Evolutionary conservation across 495 filamentous ascomycete species (phyloP).

Genomic region (Glonium stellatum): DNA sequence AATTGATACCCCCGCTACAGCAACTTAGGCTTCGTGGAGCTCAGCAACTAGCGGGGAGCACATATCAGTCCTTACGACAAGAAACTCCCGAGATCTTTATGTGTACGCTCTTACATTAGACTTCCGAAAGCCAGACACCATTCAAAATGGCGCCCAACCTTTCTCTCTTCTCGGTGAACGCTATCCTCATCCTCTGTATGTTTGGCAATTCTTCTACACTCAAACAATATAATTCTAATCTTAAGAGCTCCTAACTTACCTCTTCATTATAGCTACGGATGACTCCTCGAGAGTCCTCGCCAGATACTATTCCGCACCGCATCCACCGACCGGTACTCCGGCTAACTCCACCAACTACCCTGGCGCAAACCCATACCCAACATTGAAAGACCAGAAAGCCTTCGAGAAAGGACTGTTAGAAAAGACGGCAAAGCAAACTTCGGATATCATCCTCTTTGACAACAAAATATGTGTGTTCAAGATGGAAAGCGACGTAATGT

Average conservation of each 20-base stretch:
- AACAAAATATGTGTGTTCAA: conserved; percentile 94
- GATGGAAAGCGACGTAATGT: conserved; percentile 91
- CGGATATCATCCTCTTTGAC: conserved; percentile 95
- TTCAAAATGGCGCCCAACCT: conserved; percentile 51
- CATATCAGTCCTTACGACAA: background rate
- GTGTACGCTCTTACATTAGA: conserved; percentile 2
- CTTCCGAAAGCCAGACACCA: conserved; percentile 24
- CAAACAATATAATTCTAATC: conserved; percentile 38
- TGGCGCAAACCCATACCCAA: conserved; percentile 74
- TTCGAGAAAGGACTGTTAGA: conserved; percentile 95
- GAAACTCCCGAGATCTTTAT: background rate
- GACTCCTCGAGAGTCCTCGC: conserved; percentile 76
- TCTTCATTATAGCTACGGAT: conserved; percentile 54
- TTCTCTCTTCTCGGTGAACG: conserved; percentile 86
- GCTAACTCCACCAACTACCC: conserved; percentile 50
- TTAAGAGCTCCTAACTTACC: background rate
- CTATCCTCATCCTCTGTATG: conserved; percentile 58
- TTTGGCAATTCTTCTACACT: too few species aligned
- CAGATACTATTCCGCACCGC: conserved; percentile 90
- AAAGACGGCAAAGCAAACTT: conserved; percentile 92
- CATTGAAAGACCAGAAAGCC: conserved; percentile 82
- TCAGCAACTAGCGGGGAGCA: background rate
- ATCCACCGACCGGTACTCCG: conserved; percentile 51
- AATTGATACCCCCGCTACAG: background rate
- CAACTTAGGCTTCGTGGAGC: too few species aligned